Evolutionary conservation across 768 basidiomycete species (phyloP), one percentile per base, ranked within the genome.

Genomic region (Agrocybe pediades): DNA sequence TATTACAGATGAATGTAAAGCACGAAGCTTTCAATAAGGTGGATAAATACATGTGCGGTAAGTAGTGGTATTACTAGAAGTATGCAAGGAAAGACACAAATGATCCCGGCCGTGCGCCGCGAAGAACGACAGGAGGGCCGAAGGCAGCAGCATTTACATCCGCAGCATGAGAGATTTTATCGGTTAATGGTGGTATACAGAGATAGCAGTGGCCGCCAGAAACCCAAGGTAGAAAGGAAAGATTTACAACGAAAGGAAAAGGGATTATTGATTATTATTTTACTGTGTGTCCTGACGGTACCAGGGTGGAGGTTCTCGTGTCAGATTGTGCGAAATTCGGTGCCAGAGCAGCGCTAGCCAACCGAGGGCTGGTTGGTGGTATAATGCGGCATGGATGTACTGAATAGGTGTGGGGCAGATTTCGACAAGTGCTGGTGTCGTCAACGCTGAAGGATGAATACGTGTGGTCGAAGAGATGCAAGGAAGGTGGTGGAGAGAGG

Each of bases 21-120:
- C 20, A 19, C 15, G 45, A 40, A 36, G n/a, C n/a, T 23, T 13
- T 21, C 9, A 36, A 36, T 17, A 36, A 21, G 8, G 41, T 24
- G 26, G 40, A 51, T 51, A 51, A 51, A 51, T 51, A 51, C 49
- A 51, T 20, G 23, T 29, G 19, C 23, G 13, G 45, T 25, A 29
- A 26, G n/a, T 49, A 36, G 21, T 15, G 29, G n/a, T n/a, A n/a
- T n/a, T n/a, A 36, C n/a, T 49, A 16, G 24, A 24, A n/a, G 19
- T 4, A 21, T 40, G 29, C 19, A 49, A 20, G 30, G 17, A 23
- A 21, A 8, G 19, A 39, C 30, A 33, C 16, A 20, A 33, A 24
- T n/a, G 6, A 39, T 21, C 6, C 26, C 17, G 42, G 23, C 19
- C 26, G 8, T 20, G 7, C 16, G 23, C 33, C 11, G 11, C 33